These are phyloP conservation scores for Apiospora marii DNA, from an alignment of 2,329 filamentous ascomycete genomes.

Conservation along the genomic window DNA sequence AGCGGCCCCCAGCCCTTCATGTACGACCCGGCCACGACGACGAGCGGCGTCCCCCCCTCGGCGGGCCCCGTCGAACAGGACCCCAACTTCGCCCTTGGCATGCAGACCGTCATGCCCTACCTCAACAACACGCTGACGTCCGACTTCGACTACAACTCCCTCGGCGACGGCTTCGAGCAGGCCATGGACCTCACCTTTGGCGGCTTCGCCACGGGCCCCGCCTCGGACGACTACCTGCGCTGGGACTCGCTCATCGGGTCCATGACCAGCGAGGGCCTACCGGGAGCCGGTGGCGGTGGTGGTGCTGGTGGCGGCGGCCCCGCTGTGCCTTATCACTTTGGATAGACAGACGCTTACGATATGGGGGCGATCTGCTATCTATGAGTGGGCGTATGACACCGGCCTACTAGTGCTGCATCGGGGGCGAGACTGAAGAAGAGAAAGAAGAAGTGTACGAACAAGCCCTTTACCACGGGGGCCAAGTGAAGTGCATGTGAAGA, in stretches of 20 bases:
- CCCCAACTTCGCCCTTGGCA: background rate
- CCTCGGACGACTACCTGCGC: constrained; percentile 14
- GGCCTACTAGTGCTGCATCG: background rate
- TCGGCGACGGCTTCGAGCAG: constrained; percentile 51
- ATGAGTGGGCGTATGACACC: background rate
- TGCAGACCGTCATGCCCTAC: constrained; percentile 39
- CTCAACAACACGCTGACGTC: constrained; percentile 37
- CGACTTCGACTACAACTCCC: constrained; percentile 46
- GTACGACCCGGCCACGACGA: constrained; percentile 40
- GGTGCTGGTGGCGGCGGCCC: background rate
- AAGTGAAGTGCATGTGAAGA: background rate
- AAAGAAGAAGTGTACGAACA: constrained; percentile 5
- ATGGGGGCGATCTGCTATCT: background rate
- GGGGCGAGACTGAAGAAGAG: background rate
- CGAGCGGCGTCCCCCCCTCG: background rate
- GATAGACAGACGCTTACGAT: background rate
- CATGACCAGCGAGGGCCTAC: background rate
- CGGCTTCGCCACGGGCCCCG: constrained; percentile 36
- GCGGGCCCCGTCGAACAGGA: background rate
- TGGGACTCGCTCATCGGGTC: constrained; percentile 9
- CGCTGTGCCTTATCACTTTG: constrained; percentile 13
- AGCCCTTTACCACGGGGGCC: background rate
- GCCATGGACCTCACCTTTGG: constrained; percentile 53
- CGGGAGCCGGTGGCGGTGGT: background rate
- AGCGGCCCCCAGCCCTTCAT: constrained; percentile 40